These are phyloP conservation scores for Abrus precatorius DNA, from an alignment of 306 rosid species.

Conservation along the genomic window DNA sequence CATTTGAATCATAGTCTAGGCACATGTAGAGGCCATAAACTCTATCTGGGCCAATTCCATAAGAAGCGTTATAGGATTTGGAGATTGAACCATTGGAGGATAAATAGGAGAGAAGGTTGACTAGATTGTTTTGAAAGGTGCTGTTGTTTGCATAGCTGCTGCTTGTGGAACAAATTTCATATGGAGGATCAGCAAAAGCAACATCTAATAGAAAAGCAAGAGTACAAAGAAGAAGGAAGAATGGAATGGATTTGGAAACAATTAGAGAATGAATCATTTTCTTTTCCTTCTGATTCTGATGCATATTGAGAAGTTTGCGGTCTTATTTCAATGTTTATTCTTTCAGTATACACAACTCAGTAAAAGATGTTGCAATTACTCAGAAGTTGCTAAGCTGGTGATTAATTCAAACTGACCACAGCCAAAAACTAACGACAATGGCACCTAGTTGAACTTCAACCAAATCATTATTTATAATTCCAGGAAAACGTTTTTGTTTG, in stretches of 20 bases:
- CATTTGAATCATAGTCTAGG: constrained; percentile 51
- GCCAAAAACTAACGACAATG: neutral
- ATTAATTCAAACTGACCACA: neutral
- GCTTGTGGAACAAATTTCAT: constrained; percentile 41
- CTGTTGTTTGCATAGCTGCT: constrained; percentile 33
- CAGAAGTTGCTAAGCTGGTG: constrained; percentile 17
- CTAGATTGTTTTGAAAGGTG: constrained; percentile 49
- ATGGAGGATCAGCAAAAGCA: constrained; percentile 58
- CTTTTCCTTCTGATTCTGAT: constrained; percentile 24
- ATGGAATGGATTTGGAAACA: constrained; percentile 23
- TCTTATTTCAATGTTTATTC: constrained; percentile 23
- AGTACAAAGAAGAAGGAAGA: constrained; percentile 47
- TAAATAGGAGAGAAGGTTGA: constrained; percentile 37
- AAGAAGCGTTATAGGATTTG: constrained; percentile 46
- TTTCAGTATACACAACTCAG: neutral
- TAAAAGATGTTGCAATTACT: constrained; percentile 17
- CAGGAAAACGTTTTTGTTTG: neutral
- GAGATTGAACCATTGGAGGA: constrained; percentile 50
- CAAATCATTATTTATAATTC: constrained; percentile 14
- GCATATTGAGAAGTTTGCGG: neutral
- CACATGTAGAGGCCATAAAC: constrained; percentile 60
- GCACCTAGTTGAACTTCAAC: constrained; percentile 21
- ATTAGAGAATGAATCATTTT: constrained; percentile 33
- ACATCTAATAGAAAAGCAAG: constrained; percentile 32
- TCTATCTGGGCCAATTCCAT: constrained; percentile 43